Base-by-base conservation (phyloP, 2,329 filamentous ascomycete genomes). In the Paecilomyces sp. region DNA sequence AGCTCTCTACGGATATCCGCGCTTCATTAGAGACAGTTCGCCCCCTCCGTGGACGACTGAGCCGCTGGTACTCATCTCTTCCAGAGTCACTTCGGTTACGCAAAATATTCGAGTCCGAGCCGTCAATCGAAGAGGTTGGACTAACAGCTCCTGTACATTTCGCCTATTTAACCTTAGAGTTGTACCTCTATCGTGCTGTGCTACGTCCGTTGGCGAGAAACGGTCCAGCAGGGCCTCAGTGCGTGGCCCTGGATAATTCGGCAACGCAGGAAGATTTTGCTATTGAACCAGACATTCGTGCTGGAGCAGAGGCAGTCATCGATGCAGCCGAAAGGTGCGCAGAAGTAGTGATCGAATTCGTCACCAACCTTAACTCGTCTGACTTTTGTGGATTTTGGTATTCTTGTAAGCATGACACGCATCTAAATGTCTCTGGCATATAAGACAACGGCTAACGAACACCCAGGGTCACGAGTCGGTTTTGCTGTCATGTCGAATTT, bases 401-500 rank as follows among this genome's bases (percentile, higher is more conserved):
- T 55, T 71, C 70, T 3, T 73, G 70, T 71, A 67, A 36, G 69
- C 65, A 8, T 11, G 34, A 68, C 65, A 8, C 8, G 7, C 3
- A 31, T 34, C n/a, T n/a, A 8, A 6, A 15, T 1, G 13, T 5
- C 12, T 30, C 15, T 8, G 9, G n/a, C 9, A 22, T 59, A 36
- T 28, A 33, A 51, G 25, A 7, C 3, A 13, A 5, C 8, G 15
- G 30, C 30, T 22, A 24, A 57, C 41, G 34, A 56, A 55, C 56
- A n/a, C 15, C 3, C 18, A 73, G 70, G 71, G 70, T 69, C 68
- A 8, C 68, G 70, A 2, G 67, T 73, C 52, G 66, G 70, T 9
- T 73, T 73, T 33, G 70, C 71, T n/a, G 70, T 70, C 1, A 68
- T 73, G 15, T 73, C 70, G 12, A 73, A 73, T 34, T 73, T 72